Base-by-base conservation (phyloP, 2,329 filamentous ascomycete species). In the Pseudogymnoascus sp. region DNA sequence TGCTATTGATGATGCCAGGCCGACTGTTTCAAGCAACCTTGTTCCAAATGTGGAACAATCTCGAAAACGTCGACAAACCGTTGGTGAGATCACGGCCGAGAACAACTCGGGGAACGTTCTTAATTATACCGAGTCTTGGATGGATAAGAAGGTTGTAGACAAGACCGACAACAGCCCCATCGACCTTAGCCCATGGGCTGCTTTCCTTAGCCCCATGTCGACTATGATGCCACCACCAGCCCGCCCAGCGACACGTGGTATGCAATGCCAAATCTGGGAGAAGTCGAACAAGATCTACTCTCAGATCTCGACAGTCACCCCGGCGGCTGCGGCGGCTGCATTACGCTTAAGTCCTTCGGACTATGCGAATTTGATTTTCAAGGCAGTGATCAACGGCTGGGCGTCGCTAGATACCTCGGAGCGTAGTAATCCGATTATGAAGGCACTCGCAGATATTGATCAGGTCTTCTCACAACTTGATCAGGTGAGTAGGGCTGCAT, bases 391-490 rank as follows among this genome's bases (percentile, higher is more conserved):
- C 12, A 54, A 54, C n/a, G 47, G 47, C 3, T 54, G 47, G 47
- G 61, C 59, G 6, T 54, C 60, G 9, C 41, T 66, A 25, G 57
- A 41, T 12, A 9, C 60, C n/a, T 22, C 57, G 18, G 63, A 66
- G 50, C 41, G 61, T 7, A 61, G 12, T 18, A 66, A 66, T 57
- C 65, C 65, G 0, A 30, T 65, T 22, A 28, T 66, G 11, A 37
- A 63, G n/a, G 65, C 65, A 14, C 47, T 66, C 16, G 47, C 57
- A 57, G 63, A 64, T 6, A 62, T 66, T 3, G 63, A 66, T 57
- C 60, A 63, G 35, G 36, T 66, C 12, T 65, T 65, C 33, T 61
- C 61, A 60, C 41, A 65, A 30, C 33, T 66, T 35, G 65, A 66
- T 58, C 65, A 61, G 2, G 60, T 65, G 16, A 65, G 60, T 4